Percentiles rank a stretch among this genome's conserved stretches.
phyloP scores from a whole-genome alignment of 2,329 filamentous ascomycete genomes.

The Talaromyces marneffei region DNA sequence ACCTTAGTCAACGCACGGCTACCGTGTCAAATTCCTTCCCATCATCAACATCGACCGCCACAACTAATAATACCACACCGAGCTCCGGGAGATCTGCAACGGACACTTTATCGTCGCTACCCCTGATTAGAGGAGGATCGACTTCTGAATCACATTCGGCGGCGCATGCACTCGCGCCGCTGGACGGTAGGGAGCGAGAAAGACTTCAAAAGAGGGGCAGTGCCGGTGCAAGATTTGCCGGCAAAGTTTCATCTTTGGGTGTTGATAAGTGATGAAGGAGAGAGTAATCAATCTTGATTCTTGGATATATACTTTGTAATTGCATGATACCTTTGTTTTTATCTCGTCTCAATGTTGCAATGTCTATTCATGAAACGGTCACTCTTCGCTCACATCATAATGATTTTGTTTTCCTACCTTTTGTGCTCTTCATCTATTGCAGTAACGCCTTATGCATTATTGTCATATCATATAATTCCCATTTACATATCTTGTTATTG shows the following conservation, averaged over 20 bases:
- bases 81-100: constrained; percentile 53
- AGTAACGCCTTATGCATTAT: neutral
- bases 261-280: neutral
- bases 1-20: constrained; percentile 68
- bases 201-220: constrained; percentile 74
- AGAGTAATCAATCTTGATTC: neutral
- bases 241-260: constrained; percentile 41
- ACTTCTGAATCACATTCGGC: constrained; percentile 20
- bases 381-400: neutral
- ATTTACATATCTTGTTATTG: neutral
- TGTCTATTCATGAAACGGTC: neutral
- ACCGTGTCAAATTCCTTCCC: constrained; percentile 19
- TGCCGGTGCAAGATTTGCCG: constrained; percentile 63
- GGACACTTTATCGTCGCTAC: constrained; percentile 55
- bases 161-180: constrained; percentile 26
- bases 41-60: neutral
- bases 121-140: constrained; percentile 44
- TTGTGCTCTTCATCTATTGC: neutral
- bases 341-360: neutral
- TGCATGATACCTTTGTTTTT: constrained; percentile 4
- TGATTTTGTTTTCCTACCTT: neutral
- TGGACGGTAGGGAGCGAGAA: constrained; percentile 54
- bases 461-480: neutral
- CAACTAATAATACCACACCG: neutral
- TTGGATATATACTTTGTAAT: constrained; percentile 4